phyloP scores from a whole-genome alignment of 495 filamentous ascomycete genomes.

The Daldinia concentrica region DNA sequence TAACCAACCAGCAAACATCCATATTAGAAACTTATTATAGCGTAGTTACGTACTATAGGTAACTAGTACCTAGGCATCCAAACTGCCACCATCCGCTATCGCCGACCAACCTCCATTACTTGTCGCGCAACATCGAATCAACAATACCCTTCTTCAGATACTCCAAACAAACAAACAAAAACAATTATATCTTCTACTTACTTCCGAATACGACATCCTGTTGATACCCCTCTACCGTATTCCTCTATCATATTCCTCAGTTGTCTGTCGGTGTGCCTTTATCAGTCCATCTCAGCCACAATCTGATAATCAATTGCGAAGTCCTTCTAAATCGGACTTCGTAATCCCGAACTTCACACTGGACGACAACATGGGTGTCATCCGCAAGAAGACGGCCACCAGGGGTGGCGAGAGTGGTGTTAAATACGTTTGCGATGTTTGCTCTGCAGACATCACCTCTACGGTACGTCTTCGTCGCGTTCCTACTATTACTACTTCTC shows the following conservation, averaged over 20 bases:
- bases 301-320: conserved; percentile 11
- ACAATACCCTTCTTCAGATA: not conserved
- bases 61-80: too few relatives aligned
- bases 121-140: not conserved
- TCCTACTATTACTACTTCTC: conserved; percentile 1
- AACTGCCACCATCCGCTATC: not conserved
- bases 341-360: conserved; percentile 35
- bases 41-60: not conserved
- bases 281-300: not conserved
- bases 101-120: not conserved
- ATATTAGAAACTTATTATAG: not conserved
- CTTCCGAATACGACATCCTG: not conserved
- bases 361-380: conserved; percentile 79
- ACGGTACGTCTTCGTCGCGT: conserved; percentile 65
- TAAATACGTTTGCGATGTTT: conserved; percentile 96
- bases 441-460: conserved; percentile 92
- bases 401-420: conserved; percentile 91
- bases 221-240: not conserved
- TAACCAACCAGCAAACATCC: too few relatives aligned
- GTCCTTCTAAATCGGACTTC: conserved; percentile 32
- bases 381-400: conserved; percentile 92
- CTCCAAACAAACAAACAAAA: not conserved
- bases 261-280: not conserved
- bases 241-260: not conserved
- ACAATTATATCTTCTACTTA: too few relatives aligned